Evolutionary conservation across 306 rosid species (phyloP).

Genomic region (Quercus wislizeni): DNA sequence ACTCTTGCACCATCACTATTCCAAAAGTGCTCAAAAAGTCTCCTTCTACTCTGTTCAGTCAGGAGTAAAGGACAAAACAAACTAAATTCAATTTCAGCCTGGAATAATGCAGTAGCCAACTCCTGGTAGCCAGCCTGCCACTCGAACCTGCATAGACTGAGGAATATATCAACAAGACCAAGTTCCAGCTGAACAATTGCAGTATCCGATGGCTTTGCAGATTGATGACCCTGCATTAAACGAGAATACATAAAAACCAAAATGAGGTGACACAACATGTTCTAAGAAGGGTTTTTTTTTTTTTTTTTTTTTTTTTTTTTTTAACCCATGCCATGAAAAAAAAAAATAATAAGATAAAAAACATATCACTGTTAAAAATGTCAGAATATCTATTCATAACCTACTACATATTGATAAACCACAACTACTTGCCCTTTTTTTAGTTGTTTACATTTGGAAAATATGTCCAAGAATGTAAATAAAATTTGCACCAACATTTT

Average conservation of each 20-base stretch:
- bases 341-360: background rate
- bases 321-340: background rate
- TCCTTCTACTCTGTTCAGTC: constrained; percentile 73
- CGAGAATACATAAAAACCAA: background rate
- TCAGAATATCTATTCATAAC: constrained; percentile 19
- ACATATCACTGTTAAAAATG: constrained; percentile 2
- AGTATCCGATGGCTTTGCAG: constrained; percentile 47
- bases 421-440: background rate
- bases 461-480: background rate
- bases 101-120: constrained; percentile 86
- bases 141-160: constrained; percentile 84
- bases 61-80: constrained; percentile 85
- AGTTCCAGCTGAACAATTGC: constrained; percentile 70
- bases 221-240: constrained; percentile 51
- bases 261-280: background rate
- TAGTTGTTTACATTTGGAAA: background rate
- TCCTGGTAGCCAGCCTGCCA: constrained; percentile 97
- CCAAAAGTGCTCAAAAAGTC: constrained; percentile 92
- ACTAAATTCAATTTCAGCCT: constrained; percentile 93
- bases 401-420: constrained; percentile 12
- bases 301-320: background rate
- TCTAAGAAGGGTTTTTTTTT: background rate
- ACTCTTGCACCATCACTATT: constrained; percentile 72
- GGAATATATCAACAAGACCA: constrained; percentile 88
- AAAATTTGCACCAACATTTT: background rate